Evolutionary conservation across 2,329 filamentous ascomycete species (phyloP).

Genomic region (Mollisiaceae sp.): DNA sequence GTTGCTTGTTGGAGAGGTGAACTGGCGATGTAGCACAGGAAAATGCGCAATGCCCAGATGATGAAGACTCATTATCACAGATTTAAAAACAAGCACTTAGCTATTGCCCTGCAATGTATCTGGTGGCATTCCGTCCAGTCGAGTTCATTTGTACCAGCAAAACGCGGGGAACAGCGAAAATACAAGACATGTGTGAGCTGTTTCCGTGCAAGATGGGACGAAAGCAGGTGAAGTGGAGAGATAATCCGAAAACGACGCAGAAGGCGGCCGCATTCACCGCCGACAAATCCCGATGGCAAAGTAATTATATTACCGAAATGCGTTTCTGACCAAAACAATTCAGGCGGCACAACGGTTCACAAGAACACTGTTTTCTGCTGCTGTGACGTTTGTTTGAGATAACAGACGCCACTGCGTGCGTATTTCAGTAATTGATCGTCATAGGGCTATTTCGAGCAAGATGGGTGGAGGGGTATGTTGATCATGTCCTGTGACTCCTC

Average conservation of each 20-base stretch:
- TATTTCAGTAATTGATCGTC: not conserved
- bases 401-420: not conserved
- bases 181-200: slow-evolving; percentile 18
- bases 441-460: slow-evolving; percentile 11
- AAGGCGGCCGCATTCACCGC: slow-evolving; percentile 1
- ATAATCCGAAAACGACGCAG: not conserved
- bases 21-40: slow-evolving; percentile 37
- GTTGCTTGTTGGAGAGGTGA: slow-evolving; percentile 31
- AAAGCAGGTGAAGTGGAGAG: not conserved
- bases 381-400: not conserved
- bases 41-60: slow-evolving; percentile 37
- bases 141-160: slow-evolving; percentile 2
- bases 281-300: not conserved
- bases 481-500: slow-evolving; percentile 30
- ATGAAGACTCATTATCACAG: slow-evolving; percentile 37
- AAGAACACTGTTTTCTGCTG: not conserved
- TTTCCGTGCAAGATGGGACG: slow-evolving; percentile 2
- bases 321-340: not conserved
- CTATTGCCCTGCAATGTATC: not conserved
- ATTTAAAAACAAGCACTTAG: slow-evolving; percentile 1
- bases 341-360: not conserved
- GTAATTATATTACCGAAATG: not conserved
- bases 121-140: not conserved
- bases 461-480: slow-evolving; percentile 39
- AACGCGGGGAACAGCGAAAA: not conserved